phyloP scores from a whole-genome alignment of 2,329 filamentous ascomycete species.

The Colletotrichum gigasporum region DNA sequence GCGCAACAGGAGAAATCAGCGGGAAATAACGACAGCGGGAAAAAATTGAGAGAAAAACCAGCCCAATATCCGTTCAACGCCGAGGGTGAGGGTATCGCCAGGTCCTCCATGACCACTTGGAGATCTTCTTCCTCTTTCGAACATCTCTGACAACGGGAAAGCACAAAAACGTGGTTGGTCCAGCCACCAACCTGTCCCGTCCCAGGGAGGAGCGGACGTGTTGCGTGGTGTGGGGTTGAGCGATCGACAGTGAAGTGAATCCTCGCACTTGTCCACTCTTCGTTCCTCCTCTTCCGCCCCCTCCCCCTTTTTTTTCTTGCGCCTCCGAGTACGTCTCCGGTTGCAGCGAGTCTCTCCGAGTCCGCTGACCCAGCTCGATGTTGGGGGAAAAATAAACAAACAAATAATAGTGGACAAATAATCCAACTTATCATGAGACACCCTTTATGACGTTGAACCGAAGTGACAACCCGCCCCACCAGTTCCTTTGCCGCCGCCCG shows the following conservation, averaged over 20 bases:
- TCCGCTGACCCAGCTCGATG: neutral
- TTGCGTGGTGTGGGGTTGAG: constrained; percentile 8
- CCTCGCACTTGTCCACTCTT: neutral
- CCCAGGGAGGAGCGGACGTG: neutral
- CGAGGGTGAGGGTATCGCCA: constrained; percentile 33
- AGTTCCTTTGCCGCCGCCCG: constrained; percentile 11
- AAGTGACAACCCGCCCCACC: constrained; percentile 26
- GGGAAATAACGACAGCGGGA: neutral
- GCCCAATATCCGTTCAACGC: constrained; percentile 25
- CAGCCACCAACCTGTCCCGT: constrained; percentile 18
- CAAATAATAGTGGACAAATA: constrained; percentile 7
- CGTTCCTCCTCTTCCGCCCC: neutral
- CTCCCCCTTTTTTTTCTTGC: neutral
- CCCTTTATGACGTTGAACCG: constrained; percentile 21
- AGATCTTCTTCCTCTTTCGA: constrained; percentile 24
- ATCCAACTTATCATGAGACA: constrained; percentile 26
- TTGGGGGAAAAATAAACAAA: constrained; percentile 2
- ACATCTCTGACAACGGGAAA: constrained; percentile 11
- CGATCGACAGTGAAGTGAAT: constrained; percentile 19
- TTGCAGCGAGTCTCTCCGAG: neutral
- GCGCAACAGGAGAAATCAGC: constrained; percentile 2
- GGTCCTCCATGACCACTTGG: constrained; percentile 27
- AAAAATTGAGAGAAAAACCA: neutral
- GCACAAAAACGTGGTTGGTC: constrained; percentile 9
- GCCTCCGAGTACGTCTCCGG: neutral